Conservation (phyloP, 495 filamentous ascomycete species). For the Cairneyella variabilis region DNA sequence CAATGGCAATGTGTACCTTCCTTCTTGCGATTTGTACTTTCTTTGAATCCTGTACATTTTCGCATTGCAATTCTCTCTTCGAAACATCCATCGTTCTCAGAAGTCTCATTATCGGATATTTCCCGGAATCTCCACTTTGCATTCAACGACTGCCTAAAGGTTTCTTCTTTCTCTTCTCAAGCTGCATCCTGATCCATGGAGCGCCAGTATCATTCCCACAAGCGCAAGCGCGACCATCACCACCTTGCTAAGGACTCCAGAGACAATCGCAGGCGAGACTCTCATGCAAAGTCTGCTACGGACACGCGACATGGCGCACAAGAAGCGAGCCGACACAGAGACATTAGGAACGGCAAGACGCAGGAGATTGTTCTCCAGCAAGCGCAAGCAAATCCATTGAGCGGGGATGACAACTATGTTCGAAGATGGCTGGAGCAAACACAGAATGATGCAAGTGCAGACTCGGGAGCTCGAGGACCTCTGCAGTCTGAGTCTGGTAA, state of each 20-base stretch:
- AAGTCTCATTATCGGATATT: too few species aligned
- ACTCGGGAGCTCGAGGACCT: not conserved
- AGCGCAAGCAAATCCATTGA: not conserved
- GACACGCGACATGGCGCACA: not conserved
- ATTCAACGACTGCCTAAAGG: too few species aligned
- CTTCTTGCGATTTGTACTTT: too few species aligned
- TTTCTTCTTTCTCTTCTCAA: too few species aligned
- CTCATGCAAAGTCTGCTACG: not conserved
- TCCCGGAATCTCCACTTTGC: too few species aligned
- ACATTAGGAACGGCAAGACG: not conserved
- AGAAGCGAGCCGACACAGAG: not conserved
- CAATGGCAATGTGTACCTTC: too few species aligned
- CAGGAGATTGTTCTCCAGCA: not conserved
- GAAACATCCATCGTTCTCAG: too few species aligned
- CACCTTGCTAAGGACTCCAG: not conserved
- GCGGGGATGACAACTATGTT: slow-evolving; percentile 19
- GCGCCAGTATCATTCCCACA: not conserved
- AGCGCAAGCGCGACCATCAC: not conserved
- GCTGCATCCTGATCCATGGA: slow-evolving; percentile 2
- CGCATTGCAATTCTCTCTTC: too few species aligned
- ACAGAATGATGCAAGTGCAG: not conserved
- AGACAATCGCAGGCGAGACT: not conserved
- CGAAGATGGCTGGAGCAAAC: slow-evolving; percentile 20
- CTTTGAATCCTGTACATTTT: too few species aligned
- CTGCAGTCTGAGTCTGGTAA: not conserved